Percentiles rank a stretch among this genome's conserved stretches.
Conservation (phyloP, 1,284 basidiomycete genomes). For the Pulchroboletus neoregius region DNA sequence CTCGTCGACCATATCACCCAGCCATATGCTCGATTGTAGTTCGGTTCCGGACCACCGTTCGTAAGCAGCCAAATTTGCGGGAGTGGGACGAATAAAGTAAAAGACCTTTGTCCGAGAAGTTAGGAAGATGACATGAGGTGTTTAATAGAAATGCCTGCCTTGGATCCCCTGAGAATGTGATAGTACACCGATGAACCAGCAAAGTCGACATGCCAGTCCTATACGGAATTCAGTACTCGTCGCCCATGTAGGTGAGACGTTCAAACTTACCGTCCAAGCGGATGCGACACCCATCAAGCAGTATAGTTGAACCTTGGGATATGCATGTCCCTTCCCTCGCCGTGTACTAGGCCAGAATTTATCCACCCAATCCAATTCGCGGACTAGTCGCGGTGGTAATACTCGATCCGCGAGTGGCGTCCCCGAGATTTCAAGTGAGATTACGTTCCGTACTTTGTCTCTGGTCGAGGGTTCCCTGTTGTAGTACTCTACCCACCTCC, state of each 20-base stretch:
- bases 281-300: slow-evolving; percentile 86
- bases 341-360: slow-evolving; percentile 84
- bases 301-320: slow-evolving; percentile 95
- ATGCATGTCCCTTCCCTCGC: slow-evolving; percentile 69
- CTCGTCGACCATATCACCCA: slow-evolving; percentile 86
- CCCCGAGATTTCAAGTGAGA: slow-evolving; percentile 82
- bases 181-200: slow-evolving; percentile 95
- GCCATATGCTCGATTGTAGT: slow-evolving; percentile 83
- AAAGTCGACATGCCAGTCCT: slow-evolving; percentile 98
- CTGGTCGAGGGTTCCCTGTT: slow-evolving; percentile 57
- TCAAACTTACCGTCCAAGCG: slow-evolving; percentile 81
- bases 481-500: slow-evolving; percentile 89
- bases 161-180: slow-evolving; percentile 79
- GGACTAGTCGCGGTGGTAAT: slow-evolving; percentile 78
- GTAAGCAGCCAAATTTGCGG: slow-evolving; percentile 84
- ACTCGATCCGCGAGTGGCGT: slow-evolving; percentile 74
- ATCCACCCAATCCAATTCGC: slow-evolving; percentile 96
- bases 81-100: slow-evolving; percentile 91
- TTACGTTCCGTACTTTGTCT: slow-evolving; percentile 88
- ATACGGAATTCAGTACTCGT: slow-evolving; percentile 12
- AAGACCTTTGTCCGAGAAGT: slow-evolving; percentile 60
- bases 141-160: slow-evolving; percentile 43
- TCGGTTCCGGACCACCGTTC: slow-evolving; percentile 89
- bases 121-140: slow-evolving; percentile 13
- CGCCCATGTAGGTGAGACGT: not conserved